phyloP scores from a whole-genome alignment of 805 yeast genomes.

The Komagataella kurtzmanii region DNA sequence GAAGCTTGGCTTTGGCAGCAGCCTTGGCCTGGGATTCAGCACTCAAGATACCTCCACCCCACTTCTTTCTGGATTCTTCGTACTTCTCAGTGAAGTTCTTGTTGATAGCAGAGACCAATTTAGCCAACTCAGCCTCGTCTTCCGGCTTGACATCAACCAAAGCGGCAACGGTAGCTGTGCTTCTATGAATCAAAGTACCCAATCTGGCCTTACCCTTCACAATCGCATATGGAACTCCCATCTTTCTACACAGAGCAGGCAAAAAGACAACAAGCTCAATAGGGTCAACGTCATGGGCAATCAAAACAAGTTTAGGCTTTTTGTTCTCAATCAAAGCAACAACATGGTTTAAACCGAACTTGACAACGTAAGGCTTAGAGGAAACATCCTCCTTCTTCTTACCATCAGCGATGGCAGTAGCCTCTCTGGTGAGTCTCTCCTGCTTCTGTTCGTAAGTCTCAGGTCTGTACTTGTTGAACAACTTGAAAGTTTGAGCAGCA shows the following conservation, averaged over 20 bases:
- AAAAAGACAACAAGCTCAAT: conserved; percentile 93
- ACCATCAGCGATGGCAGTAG: conserved; percentile 98
- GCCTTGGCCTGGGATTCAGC: conserved; percentile 80
- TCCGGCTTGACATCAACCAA: conserved; percentile 89
- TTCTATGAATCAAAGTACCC: conserved; percentile 95
- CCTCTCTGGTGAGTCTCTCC: conserved; percentile 97
- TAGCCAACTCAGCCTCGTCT: conserved; percentile 91
- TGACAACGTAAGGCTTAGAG: conserved; percentile 92
- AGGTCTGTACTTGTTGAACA: conserved; percentile 98
- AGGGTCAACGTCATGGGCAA: conserved; percentile 99
- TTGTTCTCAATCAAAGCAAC: conserved; percentile 95
- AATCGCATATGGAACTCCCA: conserved; percentile 99
- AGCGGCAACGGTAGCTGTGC: conserved; percentile 95
- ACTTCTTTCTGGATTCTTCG: conserved; percentile 95
- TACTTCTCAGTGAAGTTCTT: conserved; percentile 87
- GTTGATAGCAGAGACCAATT: conserved; percentile 83
- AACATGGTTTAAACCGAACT: conserved; percentile 99
- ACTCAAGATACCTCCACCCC: conserved; percentile 99
- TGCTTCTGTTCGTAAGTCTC: conserved; percentile 96
- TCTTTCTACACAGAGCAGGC: conserved; percentile 98
- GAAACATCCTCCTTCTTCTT: conserved; percentile 94
- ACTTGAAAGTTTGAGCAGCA: conserved; percentile 92
- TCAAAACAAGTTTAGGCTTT: conserved; percentile 94
- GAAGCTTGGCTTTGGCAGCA: conserved; percentile 56
- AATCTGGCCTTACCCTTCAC: conserved; percentile 98